Percentiles rank a stretch among this genome's conserved stretches.
Evolutionary conservation across 208 protist species (phyloP).

Genomic region (Vickermania ingenoplastis): DNA sequence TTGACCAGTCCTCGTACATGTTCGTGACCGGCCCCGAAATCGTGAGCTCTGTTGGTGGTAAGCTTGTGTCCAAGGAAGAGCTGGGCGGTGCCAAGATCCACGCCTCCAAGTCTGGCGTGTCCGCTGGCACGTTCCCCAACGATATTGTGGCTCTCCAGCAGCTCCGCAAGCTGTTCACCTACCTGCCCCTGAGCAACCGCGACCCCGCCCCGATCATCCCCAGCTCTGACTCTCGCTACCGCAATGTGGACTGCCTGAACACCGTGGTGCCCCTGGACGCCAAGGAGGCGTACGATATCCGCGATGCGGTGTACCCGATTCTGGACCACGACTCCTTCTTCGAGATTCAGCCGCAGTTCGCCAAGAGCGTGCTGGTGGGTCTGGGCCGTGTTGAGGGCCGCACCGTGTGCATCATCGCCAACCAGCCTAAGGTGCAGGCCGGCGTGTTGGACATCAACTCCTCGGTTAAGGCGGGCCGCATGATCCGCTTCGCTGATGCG

Average conservation of each 20-base stretch:
- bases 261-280: conserved; percentile 74
- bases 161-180: conserved; percentile 80
- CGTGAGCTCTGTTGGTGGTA: conserved; percentile 93
- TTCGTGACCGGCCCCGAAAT: conserved; percentile 97
- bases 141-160: conserved; percentile 83
- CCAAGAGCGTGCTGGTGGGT: conserved; percentile 94
- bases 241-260: conserved; percentile 39
- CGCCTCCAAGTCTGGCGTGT: conserved; percentile 82
- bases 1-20: conserved; percentile 93
- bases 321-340: conserved; percentile 90
- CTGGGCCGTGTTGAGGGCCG: conserved; percentile 88
- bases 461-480: conserved; percentile 84
- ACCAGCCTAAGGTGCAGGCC: conserved; percentile 90
- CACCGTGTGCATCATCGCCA: conserved; percentile 92
- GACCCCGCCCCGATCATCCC: conserved; percentile 39
- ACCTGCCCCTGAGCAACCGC: conserved; percentile 86
- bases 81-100: conserved; percentile 90
- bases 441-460: conserved; percentile 92
- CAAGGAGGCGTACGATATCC: conserved; percentile 92
- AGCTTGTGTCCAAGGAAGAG: conserved; percentile 86
- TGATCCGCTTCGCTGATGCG: conserved; percentile 95
- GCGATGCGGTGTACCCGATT: conserved; percentile 75
- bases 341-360: conserved; percentile 90
- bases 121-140: conserved; percentile 86
- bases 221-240: conserved; percentile 42